phyloP scores from a whole-genome alignment of 2,329 filamentous ascomycete species.

The Cytospora leucostoma region DNA sequence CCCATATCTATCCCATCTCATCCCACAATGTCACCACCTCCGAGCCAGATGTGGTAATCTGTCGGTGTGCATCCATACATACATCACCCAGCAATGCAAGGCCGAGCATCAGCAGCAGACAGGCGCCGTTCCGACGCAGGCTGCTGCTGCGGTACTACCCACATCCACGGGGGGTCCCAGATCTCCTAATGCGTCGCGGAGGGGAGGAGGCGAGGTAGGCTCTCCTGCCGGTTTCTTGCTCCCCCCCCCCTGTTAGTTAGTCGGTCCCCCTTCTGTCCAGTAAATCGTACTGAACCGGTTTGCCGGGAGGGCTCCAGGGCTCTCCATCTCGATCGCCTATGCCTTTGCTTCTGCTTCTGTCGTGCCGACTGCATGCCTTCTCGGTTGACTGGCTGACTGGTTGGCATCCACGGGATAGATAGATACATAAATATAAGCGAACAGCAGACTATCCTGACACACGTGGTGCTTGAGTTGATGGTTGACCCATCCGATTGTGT shows the following conservation, averaged over 20 bases:
- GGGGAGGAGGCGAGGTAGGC: background rate
- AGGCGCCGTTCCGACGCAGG: background rate
- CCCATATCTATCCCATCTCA: background rate
- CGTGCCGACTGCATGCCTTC: background rate
- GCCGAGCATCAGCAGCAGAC: background rate
- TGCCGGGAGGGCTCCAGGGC: background rate
- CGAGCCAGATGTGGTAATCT: background rate
- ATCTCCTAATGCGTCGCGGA: background rate
- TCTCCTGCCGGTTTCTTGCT: background rate
- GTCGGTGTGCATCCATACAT: background rate
- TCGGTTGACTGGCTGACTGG: background rate
- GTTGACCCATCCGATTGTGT: too few species aligned
- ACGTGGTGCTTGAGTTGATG: too few species aligned
- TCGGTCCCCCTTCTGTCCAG: background rate
- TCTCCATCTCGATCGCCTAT: background rate
- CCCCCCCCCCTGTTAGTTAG: too few species aligned
- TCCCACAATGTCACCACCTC: conserved; percentile 4
- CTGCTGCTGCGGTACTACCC: background rate
- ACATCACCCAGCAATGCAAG: background rate
- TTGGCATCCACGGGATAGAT: too few species aligned
- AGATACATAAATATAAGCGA: too few species aligned
- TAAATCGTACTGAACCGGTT: background rate
- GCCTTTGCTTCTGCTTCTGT: background rate
- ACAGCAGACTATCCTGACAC: too few species aligned
- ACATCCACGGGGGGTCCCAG: background rate